These are phyloP conservation scores for Colletotrichum eleusines DNA, from an alignment of 2,329 filamentous ascomycete genomes.

Conservation along the genomic window DNA sequence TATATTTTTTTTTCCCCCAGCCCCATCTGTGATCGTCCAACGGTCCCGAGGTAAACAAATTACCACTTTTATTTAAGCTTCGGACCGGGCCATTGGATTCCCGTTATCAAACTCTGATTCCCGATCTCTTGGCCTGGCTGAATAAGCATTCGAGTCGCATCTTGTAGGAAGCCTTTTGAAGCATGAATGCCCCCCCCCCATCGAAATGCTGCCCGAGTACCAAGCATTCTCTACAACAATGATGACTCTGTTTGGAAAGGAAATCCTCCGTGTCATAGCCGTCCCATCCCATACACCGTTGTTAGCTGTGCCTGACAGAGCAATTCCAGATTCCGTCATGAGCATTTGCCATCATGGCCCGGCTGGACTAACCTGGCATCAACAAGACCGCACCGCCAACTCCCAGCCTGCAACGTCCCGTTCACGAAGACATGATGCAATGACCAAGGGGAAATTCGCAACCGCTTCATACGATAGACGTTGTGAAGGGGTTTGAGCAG, in stretches of 20 bases:
- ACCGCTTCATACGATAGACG: no score
- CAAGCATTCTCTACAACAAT: no score
- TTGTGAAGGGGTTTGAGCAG: no score
- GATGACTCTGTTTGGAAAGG: neutral
- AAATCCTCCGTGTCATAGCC: no score
- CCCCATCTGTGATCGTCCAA: conserved; percentile 45
- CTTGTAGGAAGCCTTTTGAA: neutral
- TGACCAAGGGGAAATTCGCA: no score
- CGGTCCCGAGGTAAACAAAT: neutral
- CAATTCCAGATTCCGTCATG: neutral
- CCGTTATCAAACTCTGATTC: neutral
- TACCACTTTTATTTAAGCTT: neutral
- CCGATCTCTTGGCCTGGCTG: neutral
- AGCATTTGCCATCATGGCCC: neutral
- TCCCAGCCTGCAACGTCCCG: conserved; percentile 50
- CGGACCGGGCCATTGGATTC: neutral
- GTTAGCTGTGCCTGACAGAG: no score
- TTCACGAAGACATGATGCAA: conserved; percentile 2
- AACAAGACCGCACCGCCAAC: conserved; percentile 51
- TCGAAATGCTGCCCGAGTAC: no score
- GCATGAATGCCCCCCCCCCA: neutral
- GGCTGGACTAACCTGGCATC: neutral
- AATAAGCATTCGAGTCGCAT: no score
- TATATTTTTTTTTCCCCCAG: no score
- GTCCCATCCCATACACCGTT: neutral